phyloP scores from a whole-genome alignment of 768 basidiomycete genomes.

The Dioszegia hungarica region DNA sequence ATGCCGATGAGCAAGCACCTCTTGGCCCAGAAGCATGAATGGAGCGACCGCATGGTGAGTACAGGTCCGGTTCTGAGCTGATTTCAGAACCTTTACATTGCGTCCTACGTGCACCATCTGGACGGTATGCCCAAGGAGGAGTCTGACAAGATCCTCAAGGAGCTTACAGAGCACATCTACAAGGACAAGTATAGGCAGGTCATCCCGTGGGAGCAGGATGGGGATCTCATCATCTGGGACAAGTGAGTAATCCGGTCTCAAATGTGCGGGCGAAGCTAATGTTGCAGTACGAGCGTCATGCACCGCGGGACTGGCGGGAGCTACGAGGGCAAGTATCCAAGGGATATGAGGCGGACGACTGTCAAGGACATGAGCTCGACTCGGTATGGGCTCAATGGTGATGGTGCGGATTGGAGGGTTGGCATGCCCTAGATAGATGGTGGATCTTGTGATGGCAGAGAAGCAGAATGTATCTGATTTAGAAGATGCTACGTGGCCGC shows the following conservation, averaged over 20 bases:
- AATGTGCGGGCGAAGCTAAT: neutral
- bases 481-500: too few relatives aligned
- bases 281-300: constrained; percentile 9
- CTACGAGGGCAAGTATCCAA: constrained; percentile 15
- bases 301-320: constrained; percentile 19
- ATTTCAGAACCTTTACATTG: constrained; percentile 15
- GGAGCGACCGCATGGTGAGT: constrained; percentile 11
- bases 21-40: constrained; percentile 17
- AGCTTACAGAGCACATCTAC: constrained; percentile 17
- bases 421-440: constrained; percentile 13
- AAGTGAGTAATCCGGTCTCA: neutral
- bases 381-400: constrained; percentile 13
- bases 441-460: too few relatives aligned
- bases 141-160: constrained; percentile 8
- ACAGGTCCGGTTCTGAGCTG: neutral
- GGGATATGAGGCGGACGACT: constrained; percentile 17
- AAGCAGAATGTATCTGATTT: too few relatives aligned
- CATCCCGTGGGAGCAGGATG: constrained; percentile 18
- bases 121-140: constrained; percentile 20
- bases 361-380: constrained; percentile 16
- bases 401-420: constrained; percentile 13
- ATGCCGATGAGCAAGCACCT: constrained; percentile 20
- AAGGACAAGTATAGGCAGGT: constrained; percentile 15
- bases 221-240: constrained; percentile 25
- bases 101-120: constrained; percentile 19